phyloP scores from a whole-genome alignment of 345 rosid species.

The Gossypium stocksii region DNA sequence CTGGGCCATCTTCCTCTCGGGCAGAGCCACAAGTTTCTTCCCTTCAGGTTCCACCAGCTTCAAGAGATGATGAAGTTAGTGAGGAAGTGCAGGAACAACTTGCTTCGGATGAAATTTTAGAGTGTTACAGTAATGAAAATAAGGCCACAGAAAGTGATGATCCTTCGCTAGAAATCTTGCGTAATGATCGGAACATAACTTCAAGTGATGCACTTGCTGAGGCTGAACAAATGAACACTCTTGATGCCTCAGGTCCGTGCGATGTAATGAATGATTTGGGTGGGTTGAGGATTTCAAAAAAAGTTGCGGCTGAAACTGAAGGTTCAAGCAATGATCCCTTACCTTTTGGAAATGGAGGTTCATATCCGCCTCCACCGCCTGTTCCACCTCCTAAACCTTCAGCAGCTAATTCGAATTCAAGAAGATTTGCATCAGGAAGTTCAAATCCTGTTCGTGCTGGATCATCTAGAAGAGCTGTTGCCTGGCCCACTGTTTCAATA shows the following conservation, averaged over 20 bases:
- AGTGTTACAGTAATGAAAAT: slow-evolving; percentile 39
- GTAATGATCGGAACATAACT: slow-evolving; percentile 30
- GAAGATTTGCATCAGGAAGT: slow-evolving; percentile 45
- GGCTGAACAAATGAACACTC: slow-evolving; percentile 28
- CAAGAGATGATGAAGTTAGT: slow-evolving; percentile 60
- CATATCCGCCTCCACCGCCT: slow-evolving; percentile 78
- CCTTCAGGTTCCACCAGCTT: slow-evolving; percentile 34
- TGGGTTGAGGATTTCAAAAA: slow-evolving; percentile 42
- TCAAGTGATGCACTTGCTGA: slow-evolving; percentile 38
- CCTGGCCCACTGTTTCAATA: slow-evolving; percentile 69
- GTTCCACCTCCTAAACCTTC: slow-evolving; percentile 79
- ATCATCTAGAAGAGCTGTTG: slow-evolving; percentile 58
- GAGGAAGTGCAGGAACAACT: slow-evolving; percentile 57
- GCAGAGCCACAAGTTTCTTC: slow-evolving; percentile 43
- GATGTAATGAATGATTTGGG: slow-evolving; percentile 31
- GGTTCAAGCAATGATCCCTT: slow-evolving; percentile 39
- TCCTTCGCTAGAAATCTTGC: slow-evolving; percentile 26
- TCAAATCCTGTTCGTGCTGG: slow-evolving; percentile 56
- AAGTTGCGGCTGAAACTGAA: slow-evolving; percentile 42
- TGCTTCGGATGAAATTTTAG: slow-evolving; percentile 44
- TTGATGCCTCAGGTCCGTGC: slow-evolving; percentile 34
- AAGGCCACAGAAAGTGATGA: slow-evolving; percentile 44
- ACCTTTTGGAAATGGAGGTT: slow-evolving; percentile 34
- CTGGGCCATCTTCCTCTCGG: slow-evolving; percentile 57
- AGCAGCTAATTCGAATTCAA: slow-evolving; percentile 40